Percentiles rank a stretch among this genome's conserved stretches.
Conservation (phyloP, 2,329 filamentous ascomycete genomes). For the Fusarium coicis region DNA sequence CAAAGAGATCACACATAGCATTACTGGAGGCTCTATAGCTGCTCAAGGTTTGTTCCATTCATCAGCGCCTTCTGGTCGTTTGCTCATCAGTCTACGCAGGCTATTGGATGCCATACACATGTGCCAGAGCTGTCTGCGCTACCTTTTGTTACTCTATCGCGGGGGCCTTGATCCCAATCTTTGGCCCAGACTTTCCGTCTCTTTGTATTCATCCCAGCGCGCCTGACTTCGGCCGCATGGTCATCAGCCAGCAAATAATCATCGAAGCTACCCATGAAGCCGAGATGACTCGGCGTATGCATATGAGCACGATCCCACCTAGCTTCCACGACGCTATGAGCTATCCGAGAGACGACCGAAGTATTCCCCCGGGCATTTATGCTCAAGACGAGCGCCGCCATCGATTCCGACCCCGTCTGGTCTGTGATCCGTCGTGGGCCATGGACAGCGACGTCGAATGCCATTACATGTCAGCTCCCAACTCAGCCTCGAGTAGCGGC, state of each 20-base stretch:
- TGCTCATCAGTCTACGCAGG: conserved; percentile 63
- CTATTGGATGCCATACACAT: conserved; percentile 95
- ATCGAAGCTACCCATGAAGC: conserved; percentile 62
- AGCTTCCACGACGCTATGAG: conserved; percentile 25
- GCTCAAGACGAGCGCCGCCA: conserved; percentile 31
- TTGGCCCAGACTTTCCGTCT: conserved; percentile 82
- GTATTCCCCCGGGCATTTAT: conserved; percentile 10
- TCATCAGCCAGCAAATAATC: conserved; percentile 69
- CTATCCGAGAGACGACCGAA: conserved; percentile 35
- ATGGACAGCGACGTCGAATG: conserved; percentile 31
- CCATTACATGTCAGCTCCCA: conserved; percentile 39
- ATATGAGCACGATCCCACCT: conserved; percentile 19
- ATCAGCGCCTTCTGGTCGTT: neutral
- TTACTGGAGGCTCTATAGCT: conserved; percentile 89
- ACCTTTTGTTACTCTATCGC: conserved; percentile 91
- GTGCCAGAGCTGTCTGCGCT: conserved; percentile 85
- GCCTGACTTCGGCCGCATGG: conserved; percentile 73
- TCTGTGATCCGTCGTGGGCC: conserved; percentile 40
- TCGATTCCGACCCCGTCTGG: conserved; percentile 34
- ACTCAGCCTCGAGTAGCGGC: conserved; percentile 45
- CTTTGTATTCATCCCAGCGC: conserved; percentile 75
- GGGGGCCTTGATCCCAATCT: conserved; percentile 87
- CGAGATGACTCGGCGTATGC: conserved; percentile 34
- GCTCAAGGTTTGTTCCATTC: conserved; percentile 76
- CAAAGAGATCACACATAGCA: conserved; percentile 90